These are phyloP conservation scores for Hypoxylon sp. DNA, from an alignment of 2,329 filamentous ascomycete genomes.

Conservation along the genomic window DNA sequence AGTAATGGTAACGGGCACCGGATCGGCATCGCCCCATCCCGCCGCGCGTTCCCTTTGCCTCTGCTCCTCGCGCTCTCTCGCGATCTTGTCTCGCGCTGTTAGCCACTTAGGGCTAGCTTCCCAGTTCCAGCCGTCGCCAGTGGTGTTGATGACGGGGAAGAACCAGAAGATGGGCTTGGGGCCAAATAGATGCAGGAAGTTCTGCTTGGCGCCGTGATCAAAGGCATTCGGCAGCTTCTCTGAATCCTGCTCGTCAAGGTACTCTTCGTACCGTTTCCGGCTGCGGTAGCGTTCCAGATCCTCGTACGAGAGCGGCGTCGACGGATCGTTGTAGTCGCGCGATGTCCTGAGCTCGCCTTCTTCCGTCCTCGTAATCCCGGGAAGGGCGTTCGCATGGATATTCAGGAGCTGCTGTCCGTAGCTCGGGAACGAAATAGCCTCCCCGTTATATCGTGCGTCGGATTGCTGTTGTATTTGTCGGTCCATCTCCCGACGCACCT, in stretches of 20 bases:
- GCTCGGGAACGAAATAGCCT: slow-evolving; percentile 60
- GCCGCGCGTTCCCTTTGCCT: slow-evolving; percentile 69
- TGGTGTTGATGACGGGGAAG: slow-evolving; percentile 83
- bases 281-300: slow-evolving; percentile 64
- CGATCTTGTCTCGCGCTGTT: slow-evolving; percentile 71
- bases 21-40: slow-evolving; percentile 66
- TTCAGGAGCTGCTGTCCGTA: slow-evolving; percentile 80
- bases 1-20: slow-evolving; percentile 33
- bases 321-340: slow-evolving; percentile 40
- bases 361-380: slow-evolving; percentile 80
- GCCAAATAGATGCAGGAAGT: slow-evolving; percentile 84
- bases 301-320: slow-evolving; percentile 60
- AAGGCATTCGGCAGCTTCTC: slow-evolving; percentile 92
- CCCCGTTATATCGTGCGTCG: slow-evolving; percentile 60
- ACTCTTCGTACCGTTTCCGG: slow-evolving; percentile 68
- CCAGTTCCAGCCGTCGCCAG: slow-evolving; percentile 94
- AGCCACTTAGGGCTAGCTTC: slow-evolving; percentile 83
- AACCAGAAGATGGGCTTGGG: slow-evolving; percentile 75
- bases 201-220: slow-evolving; percentile 83
- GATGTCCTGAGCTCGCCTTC: slow-evolving; percentile 73
- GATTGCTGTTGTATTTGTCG: slow-evolving; percentile 54
- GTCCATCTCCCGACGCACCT: background rate
- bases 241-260: slow-evolving; percentile 89
- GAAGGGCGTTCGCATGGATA: slow-evolving; percentile 81
- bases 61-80: slow-evolving; percentile 65